Evolutionary conservation across 2,329 filamentous ascomycete genomes (phyloP).

Genomic region (Fusarium ambrosium): DNA sequence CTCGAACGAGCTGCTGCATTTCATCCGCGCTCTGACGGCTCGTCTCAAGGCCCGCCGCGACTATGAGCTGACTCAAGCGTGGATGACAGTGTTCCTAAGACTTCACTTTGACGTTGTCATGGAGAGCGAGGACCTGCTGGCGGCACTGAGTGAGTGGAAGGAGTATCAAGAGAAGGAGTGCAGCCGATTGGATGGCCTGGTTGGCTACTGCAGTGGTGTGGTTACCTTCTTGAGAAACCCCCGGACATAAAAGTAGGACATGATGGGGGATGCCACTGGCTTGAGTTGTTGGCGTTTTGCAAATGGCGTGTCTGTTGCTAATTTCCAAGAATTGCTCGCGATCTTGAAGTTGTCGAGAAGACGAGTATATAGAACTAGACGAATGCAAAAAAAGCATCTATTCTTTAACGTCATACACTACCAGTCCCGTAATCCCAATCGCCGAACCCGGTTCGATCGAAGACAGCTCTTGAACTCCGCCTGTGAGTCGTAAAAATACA

Average conservation of each 20-base stretch:
- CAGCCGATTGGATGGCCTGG: slow-evolving; percentile 78
- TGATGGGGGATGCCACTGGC: not conserved
- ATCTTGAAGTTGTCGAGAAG: not conserved
- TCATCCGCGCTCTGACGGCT: slow-evolving; percentile 83
- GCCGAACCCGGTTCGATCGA: slow-evolving; percentile 17
- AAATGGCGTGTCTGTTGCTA: slow-evolving; percentile 20
- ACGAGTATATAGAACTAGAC: slow-evolving; percentile 1
- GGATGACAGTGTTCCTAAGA: slow-evolving; percentile 95
- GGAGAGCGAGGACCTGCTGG: slow-evolving; percentile 66
- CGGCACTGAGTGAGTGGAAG: slow-evolving; percentile 77
- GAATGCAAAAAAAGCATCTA: slow-evolving; percentile 32
- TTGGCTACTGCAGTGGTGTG: slow-evolving; percentile 90
- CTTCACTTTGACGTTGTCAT: slow-evolving; percentile 76
- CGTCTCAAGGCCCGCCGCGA: slow-evolving; percentile 79
- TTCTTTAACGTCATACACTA: slow-evolving; percentile 27
- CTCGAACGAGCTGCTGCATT: slow-evolving; percentile 80
- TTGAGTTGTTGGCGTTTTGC: slow-evolving; percentile 24
- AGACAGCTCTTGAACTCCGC: slow-evolving; percentile 27
- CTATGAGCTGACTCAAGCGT: slow-evolving; percentile 94
- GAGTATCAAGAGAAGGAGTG: slow-evolving; percentile 79
- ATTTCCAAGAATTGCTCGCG: not conserved
- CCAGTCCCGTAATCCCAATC: slow-evolving; percentile 25
- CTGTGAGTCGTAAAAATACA: slow-evolving; percentile 32
- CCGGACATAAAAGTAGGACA: slow-evolving; percentile 57
- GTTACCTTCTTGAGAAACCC: slow-evolving; percentile 82